phyloP scores from a whole-genome alignment of 2,329 filamentous ascomycete genomes.

The Fusarium annulatum region DNA sequence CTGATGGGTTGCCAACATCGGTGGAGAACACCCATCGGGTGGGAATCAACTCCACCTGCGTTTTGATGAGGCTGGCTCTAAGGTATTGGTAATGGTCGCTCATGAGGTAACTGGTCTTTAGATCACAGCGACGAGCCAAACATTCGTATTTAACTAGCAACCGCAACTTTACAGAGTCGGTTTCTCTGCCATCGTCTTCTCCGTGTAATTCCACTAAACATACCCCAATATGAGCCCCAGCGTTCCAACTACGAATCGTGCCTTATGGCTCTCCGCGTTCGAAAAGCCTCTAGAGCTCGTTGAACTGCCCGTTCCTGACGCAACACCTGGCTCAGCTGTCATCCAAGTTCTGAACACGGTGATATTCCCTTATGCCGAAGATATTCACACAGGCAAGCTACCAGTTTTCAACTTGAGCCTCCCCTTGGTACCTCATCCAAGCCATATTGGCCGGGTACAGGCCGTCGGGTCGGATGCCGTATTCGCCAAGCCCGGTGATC shows the following conservation, averaged over 20 bases:
- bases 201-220: background rate
- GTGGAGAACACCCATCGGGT: background rate
- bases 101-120: background rate
- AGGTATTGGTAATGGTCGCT: background rate
- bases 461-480: background rate
- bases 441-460: background rate
- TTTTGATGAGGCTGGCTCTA: background rate
- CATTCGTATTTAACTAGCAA: background rate
- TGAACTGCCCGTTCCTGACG: background rate
- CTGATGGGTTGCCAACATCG: background rate
- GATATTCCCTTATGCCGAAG: background rate
- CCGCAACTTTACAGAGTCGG: background rate
- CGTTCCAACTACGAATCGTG: background rate
- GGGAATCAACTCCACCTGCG: background rate
- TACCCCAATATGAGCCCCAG: background rate
- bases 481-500: background rate
- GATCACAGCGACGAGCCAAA: background rate
- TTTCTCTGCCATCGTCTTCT: too few species aligned
- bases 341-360: background rate
- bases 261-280: background rate
- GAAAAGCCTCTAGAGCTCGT: background rate
- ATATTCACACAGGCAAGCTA: background rate
- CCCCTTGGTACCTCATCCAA: background rate
- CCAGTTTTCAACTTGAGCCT: background rate
- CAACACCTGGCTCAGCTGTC: background rate